phyloP scores from a whole-genome alignment of 352 stramenopile genomes.

The Albugo laibachii region DNA sequence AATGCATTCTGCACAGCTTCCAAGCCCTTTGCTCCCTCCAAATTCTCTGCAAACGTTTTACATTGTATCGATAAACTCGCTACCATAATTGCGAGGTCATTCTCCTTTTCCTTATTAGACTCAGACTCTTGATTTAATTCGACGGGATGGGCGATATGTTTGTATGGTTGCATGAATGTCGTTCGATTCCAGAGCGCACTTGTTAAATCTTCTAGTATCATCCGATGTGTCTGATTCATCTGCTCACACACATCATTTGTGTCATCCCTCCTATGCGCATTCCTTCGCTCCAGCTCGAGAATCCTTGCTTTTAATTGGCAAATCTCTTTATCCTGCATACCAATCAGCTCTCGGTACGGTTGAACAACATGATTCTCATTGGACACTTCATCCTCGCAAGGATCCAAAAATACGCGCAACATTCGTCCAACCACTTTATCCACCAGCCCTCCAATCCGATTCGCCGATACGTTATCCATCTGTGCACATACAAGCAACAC shows the following conservation, averaged over 20 bases:
- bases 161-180: background rate
- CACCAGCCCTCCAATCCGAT: constrained; percentile 20
- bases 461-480: constrained; percentile 40
- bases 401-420: constrained; percentile 30
- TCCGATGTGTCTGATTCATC: background rate
- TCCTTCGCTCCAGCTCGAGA: constrained; percentile 4
- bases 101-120: background rate
- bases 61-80: constrained; percentile 59
- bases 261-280: background rate
- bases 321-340: constrained; percentile 60
- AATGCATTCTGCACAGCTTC: constrained; percentile 14
- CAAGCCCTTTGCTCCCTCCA: constrained; percentile 18
- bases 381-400: constrained; percentile 5
- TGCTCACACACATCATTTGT: background rate
- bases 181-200: background rate
- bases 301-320: constrained; percentile 24
- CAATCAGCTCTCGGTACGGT: constrained; percentile 60
- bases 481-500: constrained; percentile 33
- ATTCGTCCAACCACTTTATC: constrained; percentile 9
- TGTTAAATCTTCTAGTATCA: background rate
- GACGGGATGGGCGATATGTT: background rate
- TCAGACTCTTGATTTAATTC: background rate
- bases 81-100: constrained; percentile 36
- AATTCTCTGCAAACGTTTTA: constrained; percentile 22
- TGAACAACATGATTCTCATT: constrained; percentile 4